Percentiles rank a stretch among this genome's conserved stretches.
These are phyloP conservation scores for Malus orientalis DNA, from an alignment of 306 rosid genomes.

Conservation along the genomic window DNA sequence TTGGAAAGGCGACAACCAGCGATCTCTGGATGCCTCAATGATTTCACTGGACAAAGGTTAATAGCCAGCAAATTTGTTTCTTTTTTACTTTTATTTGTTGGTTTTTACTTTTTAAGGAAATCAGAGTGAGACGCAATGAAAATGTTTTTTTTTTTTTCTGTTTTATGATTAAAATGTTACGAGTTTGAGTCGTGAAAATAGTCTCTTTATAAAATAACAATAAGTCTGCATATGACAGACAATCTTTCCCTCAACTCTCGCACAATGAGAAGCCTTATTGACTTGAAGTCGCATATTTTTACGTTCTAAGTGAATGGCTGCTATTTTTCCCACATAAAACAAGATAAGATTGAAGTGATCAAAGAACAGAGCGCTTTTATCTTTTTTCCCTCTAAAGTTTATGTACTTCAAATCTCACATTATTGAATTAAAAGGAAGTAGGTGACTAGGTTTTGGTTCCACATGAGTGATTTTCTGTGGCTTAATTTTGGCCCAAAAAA, in stretches of 20 bases:
- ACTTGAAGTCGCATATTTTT: neutral
- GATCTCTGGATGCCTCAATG: slow-evolving; percentile 23
- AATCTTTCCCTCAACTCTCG: too few relatives aligned
- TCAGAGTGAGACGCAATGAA: rapidly evolving
- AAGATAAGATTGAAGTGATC: neutral
- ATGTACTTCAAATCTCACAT: neutral
- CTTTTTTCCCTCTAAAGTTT: neutral
- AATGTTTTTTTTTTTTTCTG: too few relatives aligned
- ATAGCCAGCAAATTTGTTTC: neutral
- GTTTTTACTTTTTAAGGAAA: neutral
- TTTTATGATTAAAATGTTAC: too few relatives aligned
- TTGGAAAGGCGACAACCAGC: slow-evolving; percentile 3
- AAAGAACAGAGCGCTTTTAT: neutral
- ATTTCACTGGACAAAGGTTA: slow-evolving; percentile 11
- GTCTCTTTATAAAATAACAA: too few relatives aligned
- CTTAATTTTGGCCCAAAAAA: neutral
- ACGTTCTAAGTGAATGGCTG: neutral
- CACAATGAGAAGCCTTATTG: too few relatives aligned
- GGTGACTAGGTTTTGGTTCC: neutral
- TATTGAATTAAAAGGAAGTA: neutral
- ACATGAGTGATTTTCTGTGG: neutral
- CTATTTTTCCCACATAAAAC: neutral
- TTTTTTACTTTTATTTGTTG: neutral
- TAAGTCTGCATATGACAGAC: too few relatives aligned
- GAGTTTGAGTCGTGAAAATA: too few relatives aligned